Evolutionary conservation across 306 rosid species (phyloP), one percentile per base, ranked within the genome.

Genomic region (Vigna nakashimae): DNA sequence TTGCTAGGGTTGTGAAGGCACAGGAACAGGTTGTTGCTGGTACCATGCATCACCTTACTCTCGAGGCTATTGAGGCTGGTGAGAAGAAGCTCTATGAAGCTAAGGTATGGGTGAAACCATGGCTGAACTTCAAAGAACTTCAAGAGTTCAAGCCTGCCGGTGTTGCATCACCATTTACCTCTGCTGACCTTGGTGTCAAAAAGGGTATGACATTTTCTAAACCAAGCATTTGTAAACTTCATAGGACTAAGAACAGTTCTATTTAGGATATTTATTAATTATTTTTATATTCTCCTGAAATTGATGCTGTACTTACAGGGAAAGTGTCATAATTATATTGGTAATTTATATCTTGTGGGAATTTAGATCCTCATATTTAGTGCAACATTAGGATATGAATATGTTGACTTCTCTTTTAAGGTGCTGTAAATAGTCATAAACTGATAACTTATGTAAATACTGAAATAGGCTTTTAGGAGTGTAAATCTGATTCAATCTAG

Each of bases 71-170:
- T 32, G 97, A 92, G n/a, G 99, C 78, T 0, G 96, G 90, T 20
- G 68, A 83, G 86, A 92, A 86, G 84, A 91, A 91, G 89, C 68
- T 88, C 50, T 95, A 86, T 73, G 91, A 95, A 67, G 97, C 99
- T 34, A 87, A 91, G 92, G 78, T 95, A 9, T 95, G 99, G 99
- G 99, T 91, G 58, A 92, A 92, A 87, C 88, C 89, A 5, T 95
- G 98, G 97, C 0, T 84, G 86, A 84, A 92, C 81, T 91, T 88
- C 76, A 95, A 91, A 86, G 97, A 95, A 79, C 82, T 95, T 30
- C 89, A 85, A 66, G 97, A 89, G 76, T 95, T 95, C 83, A 88
- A 95, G 82, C 91, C 48, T 68, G 87, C 84, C 32, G 86, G 79
- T 17, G 90, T 77, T 46, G 86, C 75, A 50, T 80, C 85, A 8